Base-by-base conservation (phyloP, 2,329 filamentous ascomycete genomes). In the Fusarium multiceps region DNA sequence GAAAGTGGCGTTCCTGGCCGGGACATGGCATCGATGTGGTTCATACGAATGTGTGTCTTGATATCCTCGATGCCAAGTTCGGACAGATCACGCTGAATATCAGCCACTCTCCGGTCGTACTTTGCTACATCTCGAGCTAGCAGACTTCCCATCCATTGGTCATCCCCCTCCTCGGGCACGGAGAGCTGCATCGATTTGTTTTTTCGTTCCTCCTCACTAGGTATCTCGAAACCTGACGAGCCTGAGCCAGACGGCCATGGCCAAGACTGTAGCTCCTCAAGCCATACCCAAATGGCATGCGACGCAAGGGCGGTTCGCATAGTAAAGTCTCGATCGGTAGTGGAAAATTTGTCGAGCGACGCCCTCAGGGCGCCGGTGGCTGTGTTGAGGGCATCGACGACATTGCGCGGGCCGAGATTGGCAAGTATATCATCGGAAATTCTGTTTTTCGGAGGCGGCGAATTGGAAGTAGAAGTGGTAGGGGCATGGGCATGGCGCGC, bases 41-140 rank as follows among this genome's bases (percentile, higher is more conserved):
- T 92, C 79, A 91, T 90, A 68, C 98, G 83, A 71, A 98, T 92
- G 76, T 95, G 92, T 46, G 87, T 89, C 82, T 99, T 98, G 77
- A 99, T 90, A 69, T 97, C 93, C 75, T 98, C 93, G 41, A 97
- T 84, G 56, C 92, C 88, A 54, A 96, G 82, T 41, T 87, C 85
- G 59, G 92, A 88, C 82, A 96, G 83, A 59, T 90, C 89, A 46
- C 85, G 83, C 16, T 84, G 85, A 62, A 98, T 97, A 68, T 92
- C 88, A 55, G 92, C 90, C 14, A 97, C 84, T 41, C 94, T 88
- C 59, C 79, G 82, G 74, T 96, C 92, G 78, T 96, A 94, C 51
- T 82, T 82, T 48, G 86, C 80, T 3, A 97, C 88, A 40, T 92
- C 85, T 18, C 83, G 79, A 4, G 86, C 86, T 1, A 88, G 87